Conservation (phyloP, 345 rosid species). For the Hevea brasiliensis region DNA sequence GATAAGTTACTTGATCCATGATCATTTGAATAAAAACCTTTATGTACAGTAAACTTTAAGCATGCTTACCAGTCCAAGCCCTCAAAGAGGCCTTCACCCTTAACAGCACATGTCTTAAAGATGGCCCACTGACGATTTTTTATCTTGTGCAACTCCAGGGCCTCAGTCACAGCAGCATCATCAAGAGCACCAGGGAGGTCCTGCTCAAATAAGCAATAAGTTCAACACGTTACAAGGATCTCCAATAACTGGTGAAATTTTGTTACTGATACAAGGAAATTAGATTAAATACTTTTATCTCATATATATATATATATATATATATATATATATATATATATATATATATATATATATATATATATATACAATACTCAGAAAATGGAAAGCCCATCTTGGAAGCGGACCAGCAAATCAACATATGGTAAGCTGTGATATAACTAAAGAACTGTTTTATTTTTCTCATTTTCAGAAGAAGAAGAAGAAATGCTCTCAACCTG, state of each 20-base stretch:
- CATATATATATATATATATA: too few relatives aligned
- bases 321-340: too few relatives aligned
- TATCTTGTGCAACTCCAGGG: conserved; percentile 29
- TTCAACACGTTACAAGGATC: not conserved
- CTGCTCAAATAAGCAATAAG: conserved; percentile 10
- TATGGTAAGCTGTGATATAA: not conserved
- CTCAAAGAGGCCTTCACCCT: conserved; percentile 32
- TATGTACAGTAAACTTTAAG: not conserved
- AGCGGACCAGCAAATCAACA: not conserved
- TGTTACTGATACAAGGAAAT: not conserved
- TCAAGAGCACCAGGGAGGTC: conserved; percentile 28
- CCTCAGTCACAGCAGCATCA: conserved; percentile 30
- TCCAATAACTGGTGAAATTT: not conserved
- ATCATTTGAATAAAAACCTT: not conserved
- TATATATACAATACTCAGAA: not conserved
- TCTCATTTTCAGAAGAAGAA: not conserved
- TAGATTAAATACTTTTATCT: not conserved
- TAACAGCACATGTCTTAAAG: conserved; percentile 29
- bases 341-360: too few relatives aligned
- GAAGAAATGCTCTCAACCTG: conserved; percentile 37
- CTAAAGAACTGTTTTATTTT: not conserved
- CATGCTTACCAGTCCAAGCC: conserved; percentile 31
- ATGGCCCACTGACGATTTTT: conserved; percentile 33
- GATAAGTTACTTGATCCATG: too few relatives aligned
- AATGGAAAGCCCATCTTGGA: not conserved